Evolutionary conservation across 2,329 filamentous ascomycete genomes (phyloP).

Genomic region (Apiospora phragmitis): DNA sequence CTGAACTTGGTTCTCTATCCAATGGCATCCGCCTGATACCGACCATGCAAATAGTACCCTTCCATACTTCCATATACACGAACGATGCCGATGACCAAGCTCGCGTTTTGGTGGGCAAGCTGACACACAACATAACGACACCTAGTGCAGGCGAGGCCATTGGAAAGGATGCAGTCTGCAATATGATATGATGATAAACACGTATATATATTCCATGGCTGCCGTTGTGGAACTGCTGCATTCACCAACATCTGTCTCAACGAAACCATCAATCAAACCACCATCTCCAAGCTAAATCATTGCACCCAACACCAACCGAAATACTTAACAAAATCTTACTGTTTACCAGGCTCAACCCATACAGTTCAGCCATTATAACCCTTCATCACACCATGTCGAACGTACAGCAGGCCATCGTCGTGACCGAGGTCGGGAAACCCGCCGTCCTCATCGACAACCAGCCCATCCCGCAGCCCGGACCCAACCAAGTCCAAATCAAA

Average conservation of each 20-base stretch:
- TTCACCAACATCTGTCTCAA: background rate
- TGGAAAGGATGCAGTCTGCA: no score
- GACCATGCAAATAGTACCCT: background rate
- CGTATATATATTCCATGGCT: background rate
- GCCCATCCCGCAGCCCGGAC: constrained; percentile 31
- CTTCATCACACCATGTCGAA: constrained; percentile 5
- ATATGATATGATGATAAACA: background rate
- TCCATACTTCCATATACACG: background rate
- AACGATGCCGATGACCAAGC: background rate
- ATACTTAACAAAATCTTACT: background rate
- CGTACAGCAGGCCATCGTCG: constrained; percentile 26
- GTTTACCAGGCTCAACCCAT: background rate
- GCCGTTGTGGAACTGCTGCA: no score
- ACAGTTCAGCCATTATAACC: background rate
- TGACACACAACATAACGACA: background rate
- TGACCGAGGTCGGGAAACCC: constrained; percentile 27
- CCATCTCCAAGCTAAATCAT: background rate
- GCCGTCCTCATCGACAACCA: constrained; percentile 21
- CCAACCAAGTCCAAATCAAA: constrained; percentile 37
- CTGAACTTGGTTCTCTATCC: background rate
- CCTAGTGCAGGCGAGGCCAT: no score
- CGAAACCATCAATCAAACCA: background rate
- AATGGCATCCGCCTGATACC: background rate
- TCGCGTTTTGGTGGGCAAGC: background rate
- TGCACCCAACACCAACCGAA: background rate